Percentiles rank a stretch among this genome's conserved stretches.
Evolutionary conservation across 2,329 filamentous ascomycete species (phyloP).

Genomic region (Aspergillus alliaceus): DNA sequence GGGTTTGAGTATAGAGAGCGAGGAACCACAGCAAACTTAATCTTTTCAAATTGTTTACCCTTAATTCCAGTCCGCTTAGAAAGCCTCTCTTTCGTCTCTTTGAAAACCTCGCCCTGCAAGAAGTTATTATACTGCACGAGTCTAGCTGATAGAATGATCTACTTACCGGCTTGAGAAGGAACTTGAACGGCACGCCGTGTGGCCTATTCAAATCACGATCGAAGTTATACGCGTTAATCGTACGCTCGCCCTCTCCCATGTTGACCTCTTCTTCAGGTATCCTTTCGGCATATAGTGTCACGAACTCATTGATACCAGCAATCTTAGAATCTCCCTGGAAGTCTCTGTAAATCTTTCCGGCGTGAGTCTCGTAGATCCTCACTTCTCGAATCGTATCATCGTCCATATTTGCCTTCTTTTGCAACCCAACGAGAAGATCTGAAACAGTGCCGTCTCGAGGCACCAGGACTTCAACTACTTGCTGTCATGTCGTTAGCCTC

Average conservation of each 20-base stretch:
- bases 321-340: slow-evolving; percentile 70
- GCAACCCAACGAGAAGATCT: slow-evolving; percentile 73
- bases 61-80: slow-evolving; percentile 92
- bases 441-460: slow-evolving; percentile 79
- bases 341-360: slow-evolving; percentile 80
- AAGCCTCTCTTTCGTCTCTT: slow-evolving; percentile 89
- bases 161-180: slow-evolving; percentile 76
- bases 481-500: slow-evolving; percentile 49
- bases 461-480: slow-evolving; percentile 78
- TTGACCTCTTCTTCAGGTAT: slow-evolving; percentile 68
- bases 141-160: neutral
- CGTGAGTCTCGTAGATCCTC: slow-evolving; percentile 79
- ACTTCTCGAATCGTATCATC: slow-evolving; percentile 74
- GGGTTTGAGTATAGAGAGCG: slow-evolving; percentile 72
- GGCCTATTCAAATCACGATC: slow-evolving; percentile 82
- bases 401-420: slow-evolving; percentile 77
- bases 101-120: slow-evolving; percentile 74
- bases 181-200: slow-evolving; percentile 89
- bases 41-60: slow-evolving; percentile 97
- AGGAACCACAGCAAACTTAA: slow-evolving; percentile 85
- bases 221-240: slow-evolving; percentile 85
- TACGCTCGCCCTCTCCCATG: slow-evolving; percentile 64
- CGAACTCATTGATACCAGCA: slow-evolving; percentile 82
- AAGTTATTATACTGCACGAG: slow-evolving; percentile 15
- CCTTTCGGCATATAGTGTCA: slow-evolving; percentile 75